Evolutionary conservation across 1,284 basidiomycete species (phyloP).

Genomic region (Testicularia cyperi): DNA sequence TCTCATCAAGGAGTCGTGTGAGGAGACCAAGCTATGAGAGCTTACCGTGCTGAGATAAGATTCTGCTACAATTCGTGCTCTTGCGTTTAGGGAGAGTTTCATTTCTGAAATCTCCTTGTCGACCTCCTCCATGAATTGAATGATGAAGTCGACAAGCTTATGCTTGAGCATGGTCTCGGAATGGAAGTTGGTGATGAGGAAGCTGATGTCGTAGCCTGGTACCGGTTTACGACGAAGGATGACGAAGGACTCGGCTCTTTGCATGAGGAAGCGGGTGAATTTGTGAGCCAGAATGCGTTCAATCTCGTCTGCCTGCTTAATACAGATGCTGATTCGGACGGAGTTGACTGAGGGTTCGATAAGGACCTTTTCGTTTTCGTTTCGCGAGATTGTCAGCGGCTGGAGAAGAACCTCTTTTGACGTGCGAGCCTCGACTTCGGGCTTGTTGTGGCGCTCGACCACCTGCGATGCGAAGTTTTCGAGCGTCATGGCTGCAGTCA

Average conservation of each 20-base stretch:
- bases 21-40: too few species aligned
- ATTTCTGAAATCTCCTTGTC: constrained; percentile 82
- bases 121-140: constrained; percentile 99
- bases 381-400: constrained; percentile 88
- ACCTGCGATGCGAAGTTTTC: constrained; percentile 98
- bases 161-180: constrained; percentile 98
- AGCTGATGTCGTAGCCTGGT: constrained; percentile 87
- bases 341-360: constrained; percentile 98
- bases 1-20: too few species aligned
- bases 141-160: constrained; percentile 99
- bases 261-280: constrained; percentile 99
- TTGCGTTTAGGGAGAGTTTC: constrained; percentile 78
- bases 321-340: constrained; percentile 90
- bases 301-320: constrained; percentile 99
- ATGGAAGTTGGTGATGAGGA: constrained; percentile 96
- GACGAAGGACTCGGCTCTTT: constrained; percentile 94
- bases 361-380: constrained; percentile 92
- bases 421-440: constrained; percentile 63
- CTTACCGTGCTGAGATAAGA: constrained; percentile 52
- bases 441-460: constrained; percentile 65
- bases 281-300: constrained; percentile 96
- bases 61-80: constrained; percentile 95
- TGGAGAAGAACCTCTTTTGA: constrained; percentile 77
- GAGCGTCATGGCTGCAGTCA: constrained; percentile 94
- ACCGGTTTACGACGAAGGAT: constrained; percentile 93